Conservation (phyloP, 106 monocot species). For the Dioscorea zingiberensis region DNA sequence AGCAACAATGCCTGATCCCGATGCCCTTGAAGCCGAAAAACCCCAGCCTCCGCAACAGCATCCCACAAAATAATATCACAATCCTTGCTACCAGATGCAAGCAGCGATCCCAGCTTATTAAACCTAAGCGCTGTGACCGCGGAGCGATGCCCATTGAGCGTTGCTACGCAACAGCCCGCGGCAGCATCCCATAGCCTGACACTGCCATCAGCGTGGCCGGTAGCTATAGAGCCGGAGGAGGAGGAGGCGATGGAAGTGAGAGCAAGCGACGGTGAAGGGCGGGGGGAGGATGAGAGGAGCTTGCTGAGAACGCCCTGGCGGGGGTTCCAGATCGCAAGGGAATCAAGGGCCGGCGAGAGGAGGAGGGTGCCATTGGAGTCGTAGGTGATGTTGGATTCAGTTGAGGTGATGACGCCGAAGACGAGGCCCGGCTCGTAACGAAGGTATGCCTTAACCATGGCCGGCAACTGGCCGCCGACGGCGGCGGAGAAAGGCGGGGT, state of each 20-base stretch:
- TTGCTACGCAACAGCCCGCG: slow-evolving; percentile 56
- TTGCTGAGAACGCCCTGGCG: slow-evolving; percentile 32
- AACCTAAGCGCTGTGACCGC: slow-evolving; percentile 66
- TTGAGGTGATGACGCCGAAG: slow-evolving; percentile 82
- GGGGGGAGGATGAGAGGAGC: slow-evolving; percentile 18
- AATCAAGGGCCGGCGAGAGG: slow-evolving; percentile 76
- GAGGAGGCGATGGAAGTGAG: slow-evolving; percentile 14
- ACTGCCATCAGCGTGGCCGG: slow-evolving; percentile 84
- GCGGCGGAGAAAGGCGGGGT: background rate
- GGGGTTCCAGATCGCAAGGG: slow-evolving; percentile 62
- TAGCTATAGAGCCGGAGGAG: slow-evolving; percentile 29
- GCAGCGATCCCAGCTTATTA: slow-evolving; percentile 36
- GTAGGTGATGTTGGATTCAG: slow-evolving; percentile 76
- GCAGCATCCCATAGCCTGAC: slow-evolving; percentile 80
- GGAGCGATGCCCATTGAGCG: slow-evolving; percentile 79
- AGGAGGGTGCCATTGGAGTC: slow-evolving; percentile 62
- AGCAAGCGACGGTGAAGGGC: slow-evolving; percentile 38
- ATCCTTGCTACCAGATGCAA: slow-evolving; percentile 94
- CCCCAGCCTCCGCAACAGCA: slow-evolving; percentile 65
- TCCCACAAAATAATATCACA: slow-evolving; percentile 92
- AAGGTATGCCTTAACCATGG: slow-evolving; percentile 93
- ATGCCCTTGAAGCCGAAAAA: slow-evolving; percentile 80
- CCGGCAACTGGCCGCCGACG: background rate
- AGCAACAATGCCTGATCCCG: slow-evolving; percentile 56
- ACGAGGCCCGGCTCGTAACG: slow-evolving; percentile 65